phyloP scores from a whole-genome alignment of 495 filamentous ascomycete genomes.

The Evernia prunastri region DNA sequence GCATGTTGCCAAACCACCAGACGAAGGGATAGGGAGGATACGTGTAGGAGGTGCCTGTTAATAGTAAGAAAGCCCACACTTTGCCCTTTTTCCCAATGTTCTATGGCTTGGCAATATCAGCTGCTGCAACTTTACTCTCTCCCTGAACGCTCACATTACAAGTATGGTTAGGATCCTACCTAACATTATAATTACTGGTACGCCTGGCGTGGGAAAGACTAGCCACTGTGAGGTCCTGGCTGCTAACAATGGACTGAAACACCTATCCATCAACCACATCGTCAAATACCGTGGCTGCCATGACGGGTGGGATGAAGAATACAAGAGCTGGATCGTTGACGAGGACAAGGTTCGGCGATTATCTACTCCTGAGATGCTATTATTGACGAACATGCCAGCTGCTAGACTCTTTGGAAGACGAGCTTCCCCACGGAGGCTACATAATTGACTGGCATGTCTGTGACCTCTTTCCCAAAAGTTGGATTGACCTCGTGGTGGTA shows the following conservation, averaged over 20 bases:
- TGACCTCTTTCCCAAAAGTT: slow-evolving; percentile 87
- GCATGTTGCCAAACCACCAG: no score
- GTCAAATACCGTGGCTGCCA: slow-evolving; percentile 80
- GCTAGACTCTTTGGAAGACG: slow-evolving; percentile 81
- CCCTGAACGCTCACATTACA: background rate
- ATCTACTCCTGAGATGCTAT: background rate
- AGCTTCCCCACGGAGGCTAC: slow-evolving; percentile 71
- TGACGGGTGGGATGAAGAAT: slow-evolving; percentile 77
- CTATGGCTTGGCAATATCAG: background rate
- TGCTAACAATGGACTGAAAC: slow-evolving; percentile 63
- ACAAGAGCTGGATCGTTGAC: slow-evolving; percentile 86
- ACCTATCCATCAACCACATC: slow-evolving; percentile 82
- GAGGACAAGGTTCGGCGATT: slow-evolving; percentile 73
- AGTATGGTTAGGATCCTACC: slow-evolving; percentile 54
- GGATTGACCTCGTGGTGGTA: slow-evolving; percentile 94
- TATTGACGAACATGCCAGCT: slow-evolving; percentile 44
- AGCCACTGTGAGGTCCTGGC: slow-evolving; percentile 77
- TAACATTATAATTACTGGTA: slow-evolving; percentile 93
- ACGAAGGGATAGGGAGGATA: no score
- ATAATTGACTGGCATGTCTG: slow-evolving; percentile 98
- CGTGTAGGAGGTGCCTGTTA: no score
- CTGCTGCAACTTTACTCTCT: background rate
- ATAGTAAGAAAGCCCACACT: no score
- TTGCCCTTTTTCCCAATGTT: no score
- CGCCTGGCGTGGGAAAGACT: slow-evolving; percentile 92